phyloP scores from a whole-genome alignment of 108 stramenopile genomes.

The Skeletonema costatum region DNA sequence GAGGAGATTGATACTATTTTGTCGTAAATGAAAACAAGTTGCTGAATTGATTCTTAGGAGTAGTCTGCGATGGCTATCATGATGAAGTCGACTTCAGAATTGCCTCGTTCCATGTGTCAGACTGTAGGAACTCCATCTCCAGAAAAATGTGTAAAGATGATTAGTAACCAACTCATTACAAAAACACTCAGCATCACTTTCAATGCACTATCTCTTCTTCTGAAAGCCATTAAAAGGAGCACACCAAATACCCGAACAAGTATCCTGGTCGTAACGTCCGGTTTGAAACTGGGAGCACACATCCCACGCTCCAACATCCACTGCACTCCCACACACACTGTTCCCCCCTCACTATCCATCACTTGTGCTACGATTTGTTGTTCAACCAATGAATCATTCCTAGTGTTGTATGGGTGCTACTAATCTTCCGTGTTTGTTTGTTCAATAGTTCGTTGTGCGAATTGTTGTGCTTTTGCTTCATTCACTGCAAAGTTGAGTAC shows the following conservation, averaged over 20 bases:
- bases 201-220: conserved; percentile 35
- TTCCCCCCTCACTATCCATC: conserved; percentile 61
- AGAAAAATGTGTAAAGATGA: too few species aligned
- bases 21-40: too few species aligned
- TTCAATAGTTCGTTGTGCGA: conserved; percentile 63
- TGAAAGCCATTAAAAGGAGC: conserved; percentile 85
- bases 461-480: conserved; percentile 64
- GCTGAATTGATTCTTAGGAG: too few species aligned
- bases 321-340: conserved; percentile 58
- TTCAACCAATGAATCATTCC: conserved; percentile 87
- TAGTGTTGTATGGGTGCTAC: conserved; percentile 81
- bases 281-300: conserved; percentile 91
- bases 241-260: conserved; percentile 89
- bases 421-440: conserved; percentile 51
- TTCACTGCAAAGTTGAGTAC: conserved; percentile 89
- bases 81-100: too few species aligned
- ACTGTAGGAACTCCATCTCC: too few species aligned
- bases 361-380: conserved; percentile 73
- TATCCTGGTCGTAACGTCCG: conserved; percentile 87
- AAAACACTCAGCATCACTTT: too few species aligned
- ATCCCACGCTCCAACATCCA: conserved; percentile 89
- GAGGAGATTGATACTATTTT: too few species aligned
- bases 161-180: too few species aligned
- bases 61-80: too few species aligned
- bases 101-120: too few species aligned